Evolutionary conservation across 148 eudicot species (phyloP).

Genomic region (Silene latifolia): DNA sequence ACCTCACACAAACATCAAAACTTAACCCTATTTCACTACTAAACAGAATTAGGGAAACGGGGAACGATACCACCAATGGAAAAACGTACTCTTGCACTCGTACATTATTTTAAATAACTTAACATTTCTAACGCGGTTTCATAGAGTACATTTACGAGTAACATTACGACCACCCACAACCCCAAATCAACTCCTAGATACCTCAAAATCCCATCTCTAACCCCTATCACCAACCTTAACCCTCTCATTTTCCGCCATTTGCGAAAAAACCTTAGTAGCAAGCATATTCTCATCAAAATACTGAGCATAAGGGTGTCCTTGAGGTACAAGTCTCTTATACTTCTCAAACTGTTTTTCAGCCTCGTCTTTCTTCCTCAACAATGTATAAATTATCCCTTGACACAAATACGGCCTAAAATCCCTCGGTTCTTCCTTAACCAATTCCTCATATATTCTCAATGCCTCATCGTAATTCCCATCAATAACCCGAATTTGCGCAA

Average conservation of each 20-base stretch:
- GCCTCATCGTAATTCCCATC: conserved; percentile 63
- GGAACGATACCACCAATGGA: too few relatives aligned
- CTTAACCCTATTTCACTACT: background rate
- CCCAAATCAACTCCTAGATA: too few relatives aligned
- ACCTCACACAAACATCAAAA: background rate
- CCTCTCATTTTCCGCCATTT: conserved; percentile 62
- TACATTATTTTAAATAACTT: too few relatives aligned
- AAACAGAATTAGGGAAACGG: too few relatives aligned
- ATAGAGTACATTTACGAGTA: too few relatives aligned
- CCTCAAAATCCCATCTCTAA: too few relatives aligned
- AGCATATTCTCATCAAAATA: conserved; percentile 79
- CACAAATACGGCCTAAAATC: conserved; percentile 92
- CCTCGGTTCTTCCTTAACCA: conserved; percentile 77
- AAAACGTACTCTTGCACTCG: too few relatives aligned
- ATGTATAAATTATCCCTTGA: conserved; percentile 84
- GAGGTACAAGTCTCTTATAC: conserved; percentile 78
- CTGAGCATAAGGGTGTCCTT: conserved; percentile 70
- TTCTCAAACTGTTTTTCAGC: conserved; percentile 74
- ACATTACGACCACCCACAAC: background rate
- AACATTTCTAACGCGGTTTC: too few relatives aligned
- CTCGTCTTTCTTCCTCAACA: conserved; percentile 65
- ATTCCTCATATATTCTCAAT: conserved; percentile 70
- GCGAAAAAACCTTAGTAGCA: conserved; percentile 63
- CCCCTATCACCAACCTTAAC: background rate
- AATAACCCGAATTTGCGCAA: conserved; percentile 72